phyloP scores from a whole-genome alignment of 2,329 filamentous ascomycete genomes.

The Fusarium brachygibbosum region DNA sequence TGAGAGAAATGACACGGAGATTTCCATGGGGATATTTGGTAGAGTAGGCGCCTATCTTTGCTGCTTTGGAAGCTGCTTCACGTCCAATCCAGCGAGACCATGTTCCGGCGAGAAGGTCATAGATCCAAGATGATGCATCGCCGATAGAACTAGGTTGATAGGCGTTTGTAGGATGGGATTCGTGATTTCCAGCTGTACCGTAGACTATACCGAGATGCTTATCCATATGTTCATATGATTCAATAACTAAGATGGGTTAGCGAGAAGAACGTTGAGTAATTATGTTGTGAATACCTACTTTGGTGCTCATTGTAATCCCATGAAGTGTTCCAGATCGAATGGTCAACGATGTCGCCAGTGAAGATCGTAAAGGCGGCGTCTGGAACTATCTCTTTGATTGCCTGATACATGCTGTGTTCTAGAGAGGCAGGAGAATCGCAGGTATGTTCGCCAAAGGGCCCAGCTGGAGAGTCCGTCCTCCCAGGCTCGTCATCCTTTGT shows the following conservation, averaged over 20 bases:
- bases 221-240: constrained; percentile 63
- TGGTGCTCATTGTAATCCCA: constrained; percentile 50
- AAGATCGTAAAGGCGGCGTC: constrained; percentile 68
- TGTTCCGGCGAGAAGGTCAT: constrained; percentile 60
- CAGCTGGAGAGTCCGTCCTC: constrained; percentile 63
- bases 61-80: constrained; percentile 50
- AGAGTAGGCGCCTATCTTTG: constrained; percentile 64
- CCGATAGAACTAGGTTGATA: constrained; percentile 60
- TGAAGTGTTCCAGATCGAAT: constrained; percentile 63
- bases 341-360: constrained; percentile 71
- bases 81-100: constrained; percentile 64
- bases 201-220: constrained; percentile 61
- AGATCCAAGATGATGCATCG: constrained; percentile 65
- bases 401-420: constrained; percentile 68
- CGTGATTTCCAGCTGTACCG: constrained; percentile 69
- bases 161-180: constrained; percentile 66
- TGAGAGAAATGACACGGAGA: constrained; percentile 70
- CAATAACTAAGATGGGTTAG: constrained; percentile 53
- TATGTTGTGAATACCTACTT: constrained; percentile 42
- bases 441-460: constrained; percentile 65
- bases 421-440: constrained; percentile 66
- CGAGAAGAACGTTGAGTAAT: neutral
- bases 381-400: constrained; percentile 61
- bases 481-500: constrained; percentile 62
- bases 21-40: constrained; percentile 60